These are phyloP conservation scores for Fusarium luffae DNA, from an alignment of 2,329 filamentous ascomycete species.

Conservation along the genomic window DNA sequence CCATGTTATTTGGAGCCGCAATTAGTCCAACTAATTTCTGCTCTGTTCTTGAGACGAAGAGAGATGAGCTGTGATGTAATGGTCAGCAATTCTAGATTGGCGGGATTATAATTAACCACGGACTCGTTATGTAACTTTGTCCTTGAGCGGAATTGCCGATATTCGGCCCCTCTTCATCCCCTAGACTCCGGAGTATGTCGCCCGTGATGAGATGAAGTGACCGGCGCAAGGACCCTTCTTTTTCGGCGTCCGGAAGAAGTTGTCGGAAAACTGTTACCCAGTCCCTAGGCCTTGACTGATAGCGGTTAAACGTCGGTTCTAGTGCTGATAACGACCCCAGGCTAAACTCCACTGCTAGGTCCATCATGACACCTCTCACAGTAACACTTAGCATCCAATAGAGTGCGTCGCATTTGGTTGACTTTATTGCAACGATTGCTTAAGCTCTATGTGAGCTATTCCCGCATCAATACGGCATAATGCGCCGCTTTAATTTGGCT, in stretches of 20 bases:
- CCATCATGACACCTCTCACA: slow-evolving; percentile 50
- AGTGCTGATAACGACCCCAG: slow-evolving; percentile 32
- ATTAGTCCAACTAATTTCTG: neutral
- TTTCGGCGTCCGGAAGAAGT: slow-evolving; percentile 7
- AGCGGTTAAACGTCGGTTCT: neutral
- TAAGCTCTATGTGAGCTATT: slow-evolving; percentile 47
- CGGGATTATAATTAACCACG: slow-evolving; percentile 31
- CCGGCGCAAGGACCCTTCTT: slow-evolving; percentile 28
- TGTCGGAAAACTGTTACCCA: neutral
- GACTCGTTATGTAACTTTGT: slow-evolving; percentile 13
- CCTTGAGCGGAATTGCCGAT: slow-evolving; percentile 31
- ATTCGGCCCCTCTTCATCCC: slow-evolving; percentile 32
- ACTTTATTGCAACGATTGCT: slow-evolving; percentile 19
- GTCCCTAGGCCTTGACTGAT: neutral
- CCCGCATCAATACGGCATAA: slow-evolving; percentile 49
- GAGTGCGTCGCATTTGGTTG: slow-evolving; percentile 9
- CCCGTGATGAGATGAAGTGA: slow-evolving; percentile 20
- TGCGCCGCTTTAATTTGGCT: slow-evolving; percentile 62
- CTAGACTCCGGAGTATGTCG: slow-evolving; percentile 22
- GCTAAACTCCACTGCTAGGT: slow-evolving; percentile 38
- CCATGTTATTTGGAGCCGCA: neutral
- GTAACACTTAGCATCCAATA: slow-evolving; percentile 31
- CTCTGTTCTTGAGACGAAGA: neutral
- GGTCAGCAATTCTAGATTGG: slow-evolving; percentile 21
- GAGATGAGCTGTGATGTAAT: slow-evolving; percentile 39